Evolutionary conservation across 2,329 filamentous ascomycete genomes (phyloP).

Genomic region (Calcarisporium arbuscula): DNA sequence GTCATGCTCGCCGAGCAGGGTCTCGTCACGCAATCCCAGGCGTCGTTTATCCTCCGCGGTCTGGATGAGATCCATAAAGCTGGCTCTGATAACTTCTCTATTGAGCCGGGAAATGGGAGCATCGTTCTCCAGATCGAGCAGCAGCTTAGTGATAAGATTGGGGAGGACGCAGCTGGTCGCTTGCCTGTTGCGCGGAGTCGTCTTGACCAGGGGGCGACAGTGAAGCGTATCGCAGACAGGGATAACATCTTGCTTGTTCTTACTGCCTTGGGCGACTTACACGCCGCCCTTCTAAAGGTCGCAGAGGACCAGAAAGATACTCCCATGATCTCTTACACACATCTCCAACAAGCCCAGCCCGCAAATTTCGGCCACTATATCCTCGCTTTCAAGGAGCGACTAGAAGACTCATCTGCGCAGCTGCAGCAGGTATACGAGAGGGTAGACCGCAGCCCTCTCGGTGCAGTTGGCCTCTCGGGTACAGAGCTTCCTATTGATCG

Average conservation of each 20-base stretch:
- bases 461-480: constrained; percentile 5
- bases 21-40: no score
- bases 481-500: constrained; percentile 6
- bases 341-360: constrained; percentile 12
- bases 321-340: constrained; percentile 9
- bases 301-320: constrained; percentile 2
- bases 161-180: not conserved
- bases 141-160: not conserved
- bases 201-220: constrained; percentile 11
- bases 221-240: constrained; percentile 8
- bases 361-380: constrained; percentile 9
- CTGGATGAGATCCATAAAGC: no score
- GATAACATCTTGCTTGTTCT: constrained; percentile 6
- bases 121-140: not conserved
- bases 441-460: constrained; percentile 7
- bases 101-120: not conserved
- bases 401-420: constrained; percentile 7
- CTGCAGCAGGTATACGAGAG: constrained; percentile 4
- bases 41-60: no score
- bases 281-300: constrained; percentile 4
- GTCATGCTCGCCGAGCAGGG: no score
- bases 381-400: constrained; percentile 7
- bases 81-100: not conserved
- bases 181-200: constrained; percentile 7
- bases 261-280: not conserved